A percentile compares a stretch with the other conserved stretches of the same genome.
Conservation (phyloP, 1,139 yeast genomes). For the Debaryomyces subglobosus region DNA sequence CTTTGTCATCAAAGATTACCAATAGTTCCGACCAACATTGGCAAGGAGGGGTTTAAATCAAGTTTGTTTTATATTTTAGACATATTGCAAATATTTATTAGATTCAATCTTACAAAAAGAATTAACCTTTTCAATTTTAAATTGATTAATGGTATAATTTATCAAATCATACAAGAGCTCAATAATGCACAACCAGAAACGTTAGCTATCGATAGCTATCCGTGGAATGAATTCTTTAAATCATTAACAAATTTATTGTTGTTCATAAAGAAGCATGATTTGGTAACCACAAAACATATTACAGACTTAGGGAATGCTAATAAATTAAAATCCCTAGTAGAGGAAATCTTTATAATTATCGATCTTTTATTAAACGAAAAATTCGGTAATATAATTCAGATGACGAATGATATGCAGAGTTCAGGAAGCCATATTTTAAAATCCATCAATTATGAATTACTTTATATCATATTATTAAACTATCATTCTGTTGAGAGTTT, state of each 20-base stretch:
- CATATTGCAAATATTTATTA: conserved; percentile 35
- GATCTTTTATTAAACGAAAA: conserved; percentile 21
- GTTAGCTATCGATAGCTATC: conserved; percentile 21
- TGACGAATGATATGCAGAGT: conserved; percentile 8
- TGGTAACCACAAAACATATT: conserved; percentile 21
- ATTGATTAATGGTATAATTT: conserved; percentile 27
- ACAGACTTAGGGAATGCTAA: conserved; percentile 15
- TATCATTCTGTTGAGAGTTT: conserved; percentile 27
- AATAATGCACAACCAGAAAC: conserved; percentile 7
- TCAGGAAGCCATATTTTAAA: conserved; percentile 17
- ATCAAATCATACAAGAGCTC: conserved; percentile 22
- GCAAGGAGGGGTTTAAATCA: conserved; percentile 30
- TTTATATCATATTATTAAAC: conserved; percentile 37
- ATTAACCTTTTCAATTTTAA: conserved; percentile 34
- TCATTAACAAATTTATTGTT: conserved; percentile 29
- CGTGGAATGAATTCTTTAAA: conserved; percentile 34
- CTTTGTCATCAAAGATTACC: conserved; percentile 45
- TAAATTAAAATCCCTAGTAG: conserved; percentile 23
- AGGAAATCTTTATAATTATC: conserved; percentile 31
- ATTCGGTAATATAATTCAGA: conserved; percentile 19
- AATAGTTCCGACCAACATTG: conserved; percentile 31
- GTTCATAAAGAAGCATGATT: conserved; percentile 28
- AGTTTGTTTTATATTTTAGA: conserved; percentile 42
- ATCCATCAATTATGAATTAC: conserved; percentile 27
- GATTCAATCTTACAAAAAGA: conserved; percentile 44